Conservation (phyloP, 1,139 yeast species). For the Kodamaea ohmeri region DNA sequence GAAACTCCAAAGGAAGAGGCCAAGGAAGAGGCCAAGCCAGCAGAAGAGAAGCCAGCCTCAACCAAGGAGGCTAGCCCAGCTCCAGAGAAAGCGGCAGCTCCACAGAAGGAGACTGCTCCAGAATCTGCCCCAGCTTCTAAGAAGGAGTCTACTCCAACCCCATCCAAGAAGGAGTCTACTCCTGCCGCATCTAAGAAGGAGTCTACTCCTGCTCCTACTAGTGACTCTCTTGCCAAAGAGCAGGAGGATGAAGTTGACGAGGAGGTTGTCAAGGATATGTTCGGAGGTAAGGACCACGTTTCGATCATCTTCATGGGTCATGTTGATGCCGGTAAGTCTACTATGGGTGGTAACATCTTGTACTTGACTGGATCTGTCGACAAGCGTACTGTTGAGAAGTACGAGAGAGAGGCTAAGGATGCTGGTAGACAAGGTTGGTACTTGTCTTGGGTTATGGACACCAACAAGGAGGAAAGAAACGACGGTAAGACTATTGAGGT, state of each 20-base stretch:
- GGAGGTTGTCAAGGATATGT: slow-evolving; percentile 85
- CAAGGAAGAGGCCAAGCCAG: slow-evolving; percentile 5
- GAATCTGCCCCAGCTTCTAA: slow-evolving; percentile 19
- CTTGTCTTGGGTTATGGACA: slow-evolving; percentile 98
- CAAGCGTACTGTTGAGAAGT: slow-evolving; percentile 97
- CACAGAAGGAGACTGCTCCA: slow-evolving; percentile 12
- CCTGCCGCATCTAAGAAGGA: slow-evolving; percentile 17
- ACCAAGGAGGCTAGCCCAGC: slow-evolving; percentile 17
- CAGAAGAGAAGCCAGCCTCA: slow-evolving; percentile 25
- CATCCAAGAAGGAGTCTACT: slow-evolving; percentile 16
- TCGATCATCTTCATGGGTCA: slow-evolving; percentile 99
- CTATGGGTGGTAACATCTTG: slow-evolving; percentile 97
- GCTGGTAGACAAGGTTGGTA: slow-evolving; percentile 99
- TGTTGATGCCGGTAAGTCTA: slow-evolving; percentile 98
- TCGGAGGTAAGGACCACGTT: slow-evolving; percentile 95
- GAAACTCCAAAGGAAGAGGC: slow-evolving; percentile 29
- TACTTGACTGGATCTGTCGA: slow-evolving; percentile 95
- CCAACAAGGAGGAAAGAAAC: slow-evolving; percentile 96
- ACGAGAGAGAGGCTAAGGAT: slow-evolving; percentile 97
- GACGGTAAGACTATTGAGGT: slow-evolving; percentile 99
- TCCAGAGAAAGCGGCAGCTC: slow-evolving; percentile 15
- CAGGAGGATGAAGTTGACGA: slow-evolving; percentile 87
- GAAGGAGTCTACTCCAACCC: slow-evolving; percentile 16
- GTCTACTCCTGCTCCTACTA: slow-evolving; percentile 27
- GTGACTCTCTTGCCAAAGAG: slow-evolving; percentile 57